Evolutionary conservation across 2,329 filamentous ascomycete species (phyloP).

Genomic region (Aspergillus spinulosporus): DNA sequence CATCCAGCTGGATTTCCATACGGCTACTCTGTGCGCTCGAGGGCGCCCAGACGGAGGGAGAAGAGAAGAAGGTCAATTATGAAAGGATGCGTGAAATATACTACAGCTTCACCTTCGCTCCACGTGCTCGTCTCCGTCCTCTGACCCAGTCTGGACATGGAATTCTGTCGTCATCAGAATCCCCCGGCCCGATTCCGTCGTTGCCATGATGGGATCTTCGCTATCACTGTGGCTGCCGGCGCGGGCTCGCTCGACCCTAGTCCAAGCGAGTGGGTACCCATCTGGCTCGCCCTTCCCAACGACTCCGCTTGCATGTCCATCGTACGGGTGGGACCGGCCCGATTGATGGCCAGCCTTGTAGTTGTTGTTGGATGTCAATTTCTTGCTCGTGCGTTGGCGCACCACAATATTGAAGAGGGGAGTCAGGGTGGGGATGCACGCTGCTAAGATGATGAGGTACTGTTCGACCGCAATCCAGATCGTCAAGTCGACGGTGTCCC

Average conservation of each 20-base stretch:
- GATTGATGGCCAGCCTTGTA: too few species aligned
- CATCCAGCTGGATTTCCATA: too few species aligned
- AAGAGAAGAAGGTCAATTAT: too few species aligned
- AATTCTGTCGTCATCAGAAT: slow-evolving; percentile 16
- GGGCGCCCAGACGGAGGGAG: too few species aligned
- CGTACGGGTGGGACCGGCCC: too few species aligned
- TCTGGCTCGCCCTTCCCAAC: neutral
- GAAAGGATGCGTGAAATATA: too few species aligned
- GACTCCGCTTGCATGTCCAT: neutral
- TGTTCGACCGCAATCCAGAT: slow-evolving; percentile 19
- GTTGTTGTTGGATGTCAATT: neutral
- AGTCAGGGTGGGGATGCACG: slow-evolving; percentile 15
- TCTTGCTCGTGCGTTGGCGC: neutral
- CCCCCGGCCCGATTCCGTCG: neutral
- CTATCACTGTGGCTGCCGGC: neutral
- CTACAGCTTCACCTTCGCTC: neutral
- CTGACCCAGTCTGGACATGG: neutral
- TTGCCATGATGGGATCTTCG: slow-evolving; percentile 7
- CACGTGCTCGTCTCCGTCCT: neutral
- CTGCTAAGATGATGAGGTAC: slow-evolving; percentile 17
- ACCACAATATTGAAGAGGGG: slow-evolving; percentile 12
- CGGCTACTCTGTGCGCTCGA: too few species aligned
- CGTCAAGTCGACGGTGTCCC: slow-evolving; percentile 9
- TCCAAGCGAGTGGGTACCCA: slow-evolving; percentile 5
- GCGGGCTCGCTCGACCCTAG: neutral